These are phyloP conservation scores for Spergularia azorica DNA, from an alignment of 179 eudicot species.

Conservation along the genomic window DNA sequence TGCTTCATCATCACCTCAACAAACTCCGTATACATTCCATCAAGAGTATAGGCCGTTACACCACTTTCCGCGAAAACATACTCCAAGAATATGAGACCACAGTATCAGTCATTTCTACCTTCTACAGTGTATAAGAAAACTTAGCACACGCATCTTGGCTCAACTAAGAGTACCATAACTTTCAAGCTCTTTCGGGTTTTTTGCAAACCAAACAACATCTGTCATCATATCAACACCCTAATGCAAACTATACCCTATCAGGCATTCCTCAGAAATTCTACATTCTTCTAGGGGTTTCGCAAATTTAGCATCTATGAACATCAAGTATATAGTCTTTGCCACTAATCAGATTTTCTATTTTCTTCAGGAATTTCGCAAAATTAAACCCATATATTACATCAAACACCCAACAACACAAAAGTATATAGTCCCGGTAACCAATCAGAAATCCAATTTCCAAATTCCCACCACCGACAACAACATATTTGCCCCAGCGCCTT, in stretches of 20 bases:
- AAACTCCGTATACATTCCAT: not conserved
- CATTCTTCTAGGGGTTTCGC: not conserved
- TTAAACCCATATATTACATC: not conserved
- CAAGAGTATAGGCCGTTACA: not conserved
- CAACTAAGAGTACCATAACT: no score
- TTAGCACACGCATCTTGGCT: no score
- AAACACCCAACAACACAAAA: not conserved
- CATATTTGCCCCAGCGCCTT: no score
- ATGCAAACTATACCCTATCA: not conserved
- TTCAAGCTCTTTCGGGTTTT: no score
- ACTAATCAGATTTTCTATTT: not conserved
- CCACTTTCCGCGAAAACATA: no score
- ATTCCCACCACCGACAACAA: no score
- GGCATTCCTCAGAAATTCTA: not conserved
- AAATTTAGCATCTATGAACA: not conserved
- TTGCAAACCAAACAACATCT: no score
- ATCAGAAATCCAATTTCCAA: not conserved
- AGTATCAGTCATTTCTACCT: not conserved
- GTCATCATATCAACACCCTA: not conserved
- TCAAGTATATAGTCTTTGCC: not conserved
- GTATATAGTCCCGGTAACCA: not conserved
- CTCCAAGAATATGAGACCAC: not conserved
- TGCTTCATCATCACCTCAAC: constrained; percentile 1
- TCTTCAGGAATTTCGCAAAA: not conserved
- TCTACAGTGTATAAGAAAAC: not conserved